A percentile compares a stretch with the other conserved stretches of the same genome.
Conservation (phyloP, 768 basidiomycete species). For the Leccinum boreale region DNA sequence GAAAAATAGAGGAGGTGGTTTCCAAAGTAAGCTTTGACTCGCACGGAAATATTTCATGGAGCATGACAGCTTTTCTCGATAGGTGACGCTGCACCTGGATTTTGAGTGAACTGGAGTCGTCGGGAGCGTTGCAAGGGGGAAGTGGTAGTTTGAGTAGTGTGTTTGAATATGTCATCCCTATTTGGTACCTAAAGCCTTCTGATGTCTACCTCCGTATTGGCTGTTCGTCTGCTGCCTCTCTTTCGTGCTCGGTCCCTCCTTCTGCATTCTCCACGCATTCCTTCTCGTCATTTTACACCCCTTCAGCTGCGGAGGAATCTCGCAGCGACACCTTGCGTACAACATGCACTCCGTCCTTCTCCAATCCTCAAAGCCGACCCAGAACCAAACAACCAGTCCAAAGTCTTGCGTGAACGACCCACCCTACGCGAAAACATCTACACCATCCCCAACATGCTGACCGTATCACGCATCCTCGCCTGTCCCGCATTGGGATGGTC, state of each 20-base stretch:
- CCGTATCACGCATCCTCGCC: slow-evolving; percentile 79
- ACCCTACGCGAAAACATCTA: slow-evolving; percentile 82
- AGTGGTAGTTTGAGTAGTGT: neutral
- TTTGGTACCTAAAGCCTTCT: slow-evolving; percentile 1
- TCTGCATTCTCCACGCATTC: neutral
- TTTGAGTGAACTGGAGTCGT: neutral
- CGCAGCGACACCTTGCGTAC: slow-evolving; percentile 8
- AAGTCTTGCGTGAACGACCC: slow-evolving; percentile 24
- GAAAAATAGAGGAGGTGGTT: slow-evolving; percentile 10
- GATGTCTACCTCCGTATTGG: slow-evolving; percentile 11
- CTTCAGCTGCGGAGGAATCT: slow-evolving; percentile 9
- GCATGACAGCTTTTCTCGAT: neutral
- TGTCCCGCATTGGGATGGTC: slow-evolving; percentile 93
- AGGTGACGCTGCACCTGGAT: slow-evolving; percentile 11
- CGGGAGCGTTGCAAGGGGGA: neutral
- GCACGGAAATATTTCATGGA: too few species aligned
- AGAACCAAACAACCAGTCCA: slow-evolving; percentile 2
- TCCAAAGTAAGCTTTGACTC: slow-evolving; percentile 1
- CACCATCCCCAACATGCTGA: slow-evolving; percentile 89
- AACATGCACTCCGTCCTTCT: slow-evolving; percentile 11
- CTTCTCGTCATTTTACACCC: neutral
- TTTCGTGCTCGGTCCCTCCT: slow-evolving; percentile 4
- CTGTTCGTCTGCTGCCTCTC: slow-evolving; percentile 4
- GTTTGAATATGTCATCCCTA: neutral
- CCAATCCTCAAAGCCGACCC: slow-evolving; percentile 2